These are phyloP conservation scores for Pyrenophora teres DNA, from an alignment of 2,329 filamentous ascomycete species.

Conservation along the genomic window DNA sequence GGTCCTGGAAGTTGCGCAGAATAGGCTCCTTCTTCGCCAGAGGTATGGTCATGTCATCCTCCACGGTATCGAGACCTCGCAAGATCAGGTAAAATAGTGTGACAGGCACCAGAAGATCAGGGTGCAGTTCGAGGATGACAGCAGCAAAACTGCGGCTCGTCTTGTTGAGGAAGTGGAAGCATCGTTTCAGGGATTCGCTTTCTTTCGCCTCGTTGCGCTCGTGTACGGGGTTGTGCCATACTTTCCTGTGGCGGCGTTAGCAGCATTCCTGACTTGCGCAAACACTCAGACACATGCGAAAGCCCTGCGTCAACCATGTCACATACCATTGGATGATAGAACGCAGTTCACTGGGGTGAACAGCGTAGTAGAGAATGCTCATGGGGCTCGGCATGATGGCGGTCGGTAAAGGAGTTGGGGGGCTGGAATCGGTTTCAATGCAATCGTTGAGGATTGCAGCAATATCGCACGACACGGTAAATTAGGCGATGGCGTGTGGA, in stretches of 20 bases:
- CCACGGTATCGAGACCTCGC: conserved; percentile 94
- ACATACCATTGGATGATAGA: conserved; percentile 88
- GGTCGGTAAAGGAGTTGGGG: conserved; percentile 18
- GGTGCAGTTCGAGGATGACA: conserved; percentile 94
- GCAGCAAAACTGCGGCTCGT: conserved; percentile 92
- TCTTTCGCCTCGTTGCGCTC: conserved; percentile 78
- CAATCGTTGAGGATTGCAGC: conserved; percentile 5
- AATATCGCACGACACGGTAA: conserved; percentile 8
- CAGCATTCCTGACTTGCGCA: not conserved
- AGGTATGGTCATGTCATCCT: conserved; percentile 95
- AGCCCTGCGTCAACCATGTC: not conserved
- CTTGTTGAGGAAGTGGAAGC: conserved; percentile 82
- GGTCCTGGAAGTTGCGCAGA: conserved; percentile 78
- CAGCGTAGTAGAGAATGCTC: conserved; percentile 69
- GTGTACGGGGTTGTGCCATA: conserved; percentile 96
- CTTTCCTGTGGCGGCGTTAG: conserved; percentile 67
- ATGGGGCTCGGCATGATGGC: conserved; percentile 47
- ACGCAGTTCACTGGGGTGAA: conserved; percentile 78
- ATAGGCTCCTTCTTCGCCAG: conserved; percentile 82
- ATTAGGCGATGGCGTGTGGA: conserved; percentile 5
- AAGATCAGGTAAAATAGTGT: conserved; percentile 91
- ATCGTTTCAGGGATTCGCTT: conserved; percentile 72
- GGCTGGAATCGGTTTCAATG: conserved; percentile 8
- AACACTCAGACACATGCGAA: not conserved
- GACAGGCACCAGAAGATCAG: conserved; percentile 87